A percentile compares a stretch with the other conserved stretches of the same genome.
Evolutionary conservation across 805 yeast genomes (phyloP).

Genomic region (Metschnikowia lunata): DNA sequence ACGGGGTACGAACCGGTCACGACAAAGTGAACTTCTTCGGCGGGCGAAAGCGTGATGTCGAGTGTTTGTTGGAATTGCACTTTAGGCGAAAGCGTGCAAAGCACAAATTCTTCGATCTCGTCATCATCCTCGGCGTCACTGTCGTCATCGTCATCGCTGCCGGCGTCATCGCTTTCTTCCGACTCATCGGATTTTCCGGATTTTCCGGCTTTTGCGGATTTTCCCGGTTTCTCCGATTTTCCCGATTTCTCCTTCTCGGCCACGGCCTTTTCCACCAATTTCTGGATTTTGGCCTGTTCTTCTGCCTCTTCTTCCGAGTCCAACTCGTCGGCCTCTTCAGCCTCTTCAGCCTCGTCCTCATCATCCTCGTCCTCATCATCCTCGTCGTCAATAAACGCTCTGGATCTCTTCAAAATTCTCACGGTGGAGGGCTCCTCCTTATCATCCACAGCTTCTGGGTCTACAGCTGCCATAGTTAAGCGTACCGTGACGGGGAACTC

Average conservation of each 20-base stretch:
- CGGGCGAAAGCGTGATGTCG: conserved; percentile 86
- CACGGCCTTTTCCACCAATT: conserved; percentile 22
- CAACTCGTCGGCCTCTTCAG: conserved; percentile 9
- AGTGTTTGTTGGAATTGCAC: conserved; percentile 82
- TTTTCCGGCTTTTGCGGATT: conserved; percentile 22
- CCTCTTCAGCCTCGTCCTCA: conserved; percentile 15
- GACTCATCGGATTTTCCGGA: conserved; percentile 42
- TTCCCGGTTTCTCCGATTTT: conserved; percentile 11
- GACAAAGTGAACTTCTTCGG: conserved; percentile 89
- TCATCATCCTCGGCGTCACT: conserved; percentile 63
- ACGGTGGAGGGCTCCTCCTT: conserved; percentile 82
- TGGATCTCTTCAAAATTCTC: conserved; percentile 74
- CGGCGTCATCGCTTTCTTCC: conserved; percentile 49
- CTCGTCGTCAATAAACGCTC: conserved; percentile 38
- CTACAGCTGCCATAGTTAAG: conserved; percentile 91
- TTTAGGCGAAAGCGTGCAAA: conserved; percentile 88
- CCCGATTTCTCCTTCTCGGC: conserved; percentile 8
- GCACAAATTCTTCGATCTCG: conserved; percentile 76
- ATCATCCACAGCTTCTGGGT: conserved; percentile 82
- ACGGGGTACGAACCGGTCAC: conserved; percentile 95
- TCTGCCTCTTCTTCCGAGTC: conserved; percentile 33
- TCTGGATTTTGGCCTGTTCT: conserved; percentile 30
- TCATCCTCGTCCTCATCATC: conserved; percentile 43
- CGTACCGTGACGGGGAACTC: conserved; percentile 88
- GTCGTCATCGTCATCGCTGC: conserved; percentile 47